These are phyloP conservation scores for Aquilaria malaccensis DNA, from an alignment of 345 rosid genomes.

Conservation along the genomic window DNA sequence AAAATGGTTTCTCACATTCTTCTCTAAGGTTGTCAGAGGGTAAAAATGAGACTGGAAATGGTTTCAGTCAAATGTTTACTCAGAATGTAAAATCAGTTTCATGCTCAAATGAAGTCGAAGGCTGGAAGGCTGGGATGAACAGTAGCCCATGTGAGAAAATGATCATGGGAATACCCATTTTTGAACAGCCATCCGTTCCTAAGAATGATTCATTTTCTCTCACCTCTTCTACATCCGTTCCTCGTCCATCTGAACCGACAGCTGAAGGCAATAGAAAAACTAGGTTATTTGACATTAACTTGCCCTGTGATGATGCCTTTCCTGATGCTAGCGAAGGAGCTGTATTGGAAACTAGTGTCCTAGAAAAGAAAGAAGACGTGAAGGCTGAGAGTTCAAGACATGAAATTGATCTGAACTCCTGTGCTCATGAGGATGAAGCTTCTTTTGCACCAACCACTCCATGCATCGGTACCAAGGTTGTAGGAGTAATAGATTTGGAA, in stretches of 20 bases:
- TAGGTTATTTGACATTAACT: conserved; percentile 62
- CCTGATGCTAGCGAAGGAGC: conserved; percentile 29
- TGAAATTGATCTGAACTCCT: conserved; percentile 66
- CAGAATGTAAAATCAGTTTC: conserved; percentile 34
- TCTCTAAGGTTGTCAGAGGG: conserved; percentile 26
- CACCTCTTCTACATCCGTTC: conserved; percentile 22
- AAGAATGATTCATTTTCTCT: conserved; percentile 34
- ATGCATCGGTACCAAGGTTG: conserved; percentile 27
- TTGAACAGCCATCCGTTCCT: conserved; percentile 28
- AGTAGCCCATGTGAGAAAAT: conserved; percentile 33
- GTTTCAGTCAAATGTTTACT: conserved; percentile 20
- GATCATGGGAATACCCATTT: conserved; percentile 49
- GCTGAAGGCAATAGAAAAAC: conserved; percentile 30
- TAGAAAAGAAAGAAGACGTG: conserved; percentile 30
- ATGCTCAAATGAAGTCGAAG: conserved; percentile 28
- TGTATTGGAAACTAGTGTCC: conserved; percentile 25
- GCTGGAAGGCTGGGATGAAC: conserved; percentile 24
- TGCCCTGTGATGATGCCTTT: conserved; percentile 59
- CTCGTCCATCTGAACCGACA: conserved; percentile 31
- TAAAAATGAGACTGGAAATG: conserved; percentile 28
- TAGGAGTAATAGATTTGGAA: conserved; percentile 67
- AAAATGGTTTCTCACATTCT: conserved; percentile 26
- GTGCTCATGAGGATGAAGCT: conserved; percentile 61
- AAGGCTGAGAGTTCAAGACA: conserved; percentile 32
- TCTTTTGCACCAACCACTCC: conserved; percentile 25